Evolutionary conservation across 306 rosid genomes (phyloP).

Genomic region (Quercus alba): DNA sequence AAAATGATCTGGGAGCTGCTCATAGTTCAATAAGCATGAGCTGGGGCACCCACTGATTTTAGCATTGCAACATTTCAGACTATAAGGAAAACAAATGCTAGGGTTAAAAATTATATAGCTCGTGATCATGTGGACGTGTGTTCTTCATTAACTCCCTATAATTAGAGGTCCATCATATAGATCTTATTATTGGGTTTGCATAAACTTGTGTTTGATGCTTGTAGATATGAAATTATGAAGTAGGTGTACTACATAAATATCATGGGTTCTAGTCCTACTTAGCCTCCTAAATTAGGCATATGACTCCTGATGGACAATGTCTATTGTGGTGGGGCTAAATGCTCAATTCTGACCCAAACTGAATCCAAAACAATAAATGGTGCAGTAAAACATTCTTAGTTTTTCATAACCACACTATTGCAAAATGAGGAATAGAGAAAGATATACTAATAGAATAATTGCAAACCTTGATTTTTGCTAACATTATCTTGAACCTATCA

Average conservation of each 20-base stretch:
- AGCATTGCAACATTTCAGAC: not conserved
- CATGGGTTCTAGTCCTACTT: too few relatives aligned
- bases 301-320: not conserved
- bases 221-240: not conserved
- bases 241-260: not conserved
- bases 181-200: not conserved
- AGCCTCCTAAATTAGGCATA: not conserved
- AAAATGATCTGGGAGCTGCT: not conserved
- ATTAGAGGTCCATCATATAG: not conserved
- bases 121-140: not conserved
- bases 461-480: slow-evolving; percentile 50
- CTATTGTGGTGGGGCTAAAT: not conserved
- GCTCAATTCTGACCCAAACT: not conserved
- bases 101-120: not conserved
- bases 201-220: not conserved
- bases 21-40: not conserved
- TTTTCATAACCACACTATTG: not conserved
- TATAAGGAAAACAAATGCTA: not conserved
- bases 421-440: not conserved
- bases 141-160: not conserved
- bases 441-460: not conserved
- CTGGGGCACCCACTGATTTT: not conserved
- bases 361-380: not conserved
- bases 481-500: slow-evolving; percentile 58
- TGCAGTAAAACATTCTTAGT: not conserved